Evolutionary conservation across 2,329 filamentous ascomycete species (phyloP), one percentile per base, ranked within the genome.

Genomic region (Xylariaceae sp.): DNA sequence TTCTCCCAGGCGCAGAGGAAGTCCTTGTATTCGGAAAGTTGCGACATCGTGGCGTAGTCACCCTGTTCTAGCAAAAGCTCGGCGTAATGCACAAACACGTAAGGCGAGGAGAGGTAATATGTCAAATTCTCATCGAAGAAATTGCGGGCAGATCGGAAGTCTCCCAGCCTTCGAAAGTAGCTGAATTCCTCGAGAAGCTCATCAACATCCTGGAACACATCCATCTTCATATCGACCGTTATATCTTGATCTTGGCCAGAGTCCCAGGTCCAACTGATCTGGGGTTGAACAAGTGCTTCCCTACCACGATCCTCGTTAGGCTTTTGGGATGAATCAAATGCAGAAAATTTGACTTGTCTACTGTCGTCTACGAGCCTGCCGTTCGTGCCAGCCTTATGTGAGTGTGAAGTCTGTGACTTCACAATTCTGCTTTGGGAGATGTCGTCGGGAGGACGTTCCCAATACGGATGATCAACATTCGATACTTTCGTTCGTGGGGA

Each of bases 21-120:
- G 12, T 27, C 16, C 7, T 29, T 22, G 4, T 12, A 16, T 22
- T 33, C 12, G 23, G 25, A 22, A 3, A 44, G 32, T 19, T 37
- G 16, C 6, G 17, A 2, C 17, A 44, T 37, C 3, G 32, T 19
- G 1, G 22, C 6, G 14, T 44, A 44, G 23, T 44, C 23, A 10
- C 41, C 41, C 21, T 38, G 41, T 16, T 44, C 33, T 1, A 44
- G 34, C 10, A 44, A 14, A 12, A 37, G 37, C 22, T 37, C 41
- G 7, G 22, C 33, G 22, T 22, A 44, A 16, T 37, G 41, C 16
- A 37, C 16, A 20, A 21, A 22, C n/a, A 43, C 41, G 22, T 43
- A 29, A 2, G 41, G 41, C 14, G 37, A 12, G 3, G 27, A 22
- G 2, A 32, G 11, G 12, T 43, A 23, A 2, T 16, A 33, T 27